Base-by-base conservation (phyloP, 768 basidiomycete genomes). In the Kwoniella dejecticola region DNA sequence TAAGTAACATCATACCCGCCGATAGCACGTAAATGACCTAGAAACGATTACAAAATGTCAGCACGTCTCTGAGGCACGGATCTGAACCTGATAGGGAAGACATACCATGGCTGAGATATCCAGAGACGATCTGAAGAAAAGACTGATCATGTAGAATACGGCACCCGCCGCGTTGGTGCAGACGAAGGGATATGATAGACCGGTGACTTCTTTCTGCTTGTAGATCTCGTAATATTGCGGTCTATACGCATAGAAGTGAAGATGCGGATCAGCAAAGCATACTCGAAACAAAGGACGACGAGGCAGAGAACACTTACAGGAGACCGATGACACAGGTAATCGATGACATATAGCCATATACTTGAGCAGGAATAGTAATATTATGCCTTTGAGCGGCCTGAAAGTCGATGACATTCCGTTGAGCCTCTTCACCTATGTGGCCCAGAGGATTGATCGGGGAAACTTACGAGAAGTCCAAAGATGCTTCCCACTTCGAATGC, bases 151-250 rank as follows among this genome's bases (percentile, higher is more conserved):
- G 58, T 84, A 87, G 79, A 89, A 89, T 1, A 90, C 73, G 4
- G 84, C 87, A 30, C 89, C 90, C 6, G 85, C 70, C 56, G 86
- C 81, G 69, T 91, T 89, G 50, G 90, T 81, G 8, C 77, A 63
- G 80, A 91, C 86, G 79, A 91, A 90, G 4, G 80, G 40, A 30
- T 87, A 78, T 0, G 86, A 88, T 52, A 92, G 84, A 10, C 90
- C 89, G 26, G 70, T 59, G 41, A 78, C 78, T 59, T 78, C 70
- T 64, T 81, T 81, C 68, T 82, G 81, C 62, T 83, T 83, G 78
- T 83, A 87, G 45, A 91, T 90, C 71, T 90, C 88, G 75, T 83
- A 85, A 69, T 87, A 91, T 75, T 91, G 89, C 0, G 90, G 85
- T 1, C 68, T 70, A 24, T 19, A 7, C 33, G 15, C 15, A 15